Evolutionary conservation across 768 basidiomycete genomes (phyloP), one percentile per base, ranked within the genome.

Genomic region (Russula brevipes): DNA sequence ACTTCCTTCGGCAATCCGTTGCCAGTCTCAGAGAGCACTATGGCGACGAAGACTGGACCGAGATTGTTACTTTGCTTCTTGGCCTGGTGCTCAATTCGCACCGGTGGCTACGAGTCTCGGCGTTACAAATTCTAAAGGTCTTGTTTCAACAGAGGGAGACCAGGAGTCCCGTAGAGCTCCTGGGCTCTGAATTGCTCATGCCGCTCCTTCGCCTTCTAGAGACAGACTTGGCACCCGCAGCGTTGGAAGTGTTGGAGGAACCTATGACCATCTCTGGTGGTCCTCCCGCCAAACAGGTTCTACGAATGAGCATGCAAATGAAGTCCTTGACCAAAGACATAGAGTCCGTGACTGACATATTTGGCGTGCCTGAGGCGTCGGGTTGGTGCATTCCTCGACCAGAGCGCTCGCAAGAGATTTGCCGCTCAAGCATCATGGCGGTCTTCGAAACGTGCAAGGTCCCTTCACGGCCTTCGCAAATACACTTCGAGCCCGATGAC

Each of bases 161-260:
- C 0, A 79, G 88, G 63, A 86, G 80, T 60, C 84, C 87, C 16
- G 80, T 92, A 30, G 86, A 88, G 54, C 77, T 84, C 0, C 77
- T 93, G 54, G 91, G 91, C 2, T 88, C 90, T 1, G 94, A 97
- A 71, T 78, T 95, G 30, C 82, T 98, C 35, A 93, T 93, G 88
- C 94, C 95, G 0, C 79, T 98, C 33, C 77, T 98, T 38, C 86
- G 93, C 33, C 81, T 98, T 30, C 79, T 97, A n/a, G 88, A 90
- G 68, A 91, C 91, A 2, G 89, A 94, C 66, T 81, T 94, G 39
- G 88, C 94, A 10, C 75, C 86, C 8, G 85, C 90, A 65, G 94
- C 94, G 1, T 80, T 98, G 52, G 94, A 95, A 53, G 92, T 98
- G n/a, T 81, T 98, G 6, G 94, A 97, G 69, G 89, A 94, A 69